A percentile compares a stretch with the other conserved stretches of the same genome.
These are phyloP conservation scores for Aegilops speltoides DNA, from an alignment of 176 grass and related monocot species.

Conservation along the genomic window DNA sequence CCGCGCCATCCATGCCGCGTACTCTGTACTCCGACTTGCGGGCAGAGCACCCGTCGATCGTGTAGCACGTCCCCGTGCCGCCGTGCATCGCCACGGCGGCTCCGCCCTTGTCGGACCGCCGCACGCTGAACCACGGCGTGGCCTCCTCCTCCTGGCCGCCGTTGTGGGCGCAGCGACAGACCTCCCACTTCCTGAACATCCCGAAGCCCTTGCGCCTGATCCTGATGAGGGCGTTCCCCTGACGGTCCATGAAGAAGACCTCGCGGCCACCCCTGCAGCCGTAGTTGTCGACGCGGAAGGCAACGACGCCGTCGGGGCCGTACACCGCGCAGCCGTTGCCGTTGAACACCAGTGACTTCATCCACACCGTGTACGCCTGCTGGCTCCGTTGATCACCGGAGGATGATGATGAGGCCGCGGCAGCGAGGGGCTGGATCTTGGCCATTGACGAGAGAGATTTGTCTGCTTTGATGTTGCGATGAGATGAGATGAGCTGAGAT, in stretches of 20 bases:
- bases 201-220: conserved; percentile 53
- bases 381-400: no score
- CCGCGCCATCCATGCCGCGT: neutral
- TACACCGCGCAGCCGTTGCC: conserved; percentile 75
- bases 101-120: neutral
- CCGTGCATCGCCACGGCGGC: conserved; percentile 23
- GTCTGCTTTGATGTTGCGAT: no score
- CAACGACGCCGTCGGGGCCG: conserved; percentile 49
- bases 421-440: no score
- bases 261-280: conserved; percentile 45
- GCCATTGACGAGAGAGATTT: no score
- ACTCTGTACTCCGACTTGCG: conserved; percentile 45
- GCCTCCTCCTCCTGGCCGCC: neutral
- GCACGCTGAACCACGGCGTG: conserved; percentile 56
- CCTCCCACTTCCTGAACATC: conserved; percentile 35
- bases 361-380: conserved; percentile 63
- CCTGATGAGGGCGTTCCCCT: conserved; percentile 40
- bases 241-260: conserved; percentile 69
- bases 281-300: conserved; percentile 83
- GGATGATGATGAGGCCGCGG: no score
- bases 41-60: conserved; percentile 20
- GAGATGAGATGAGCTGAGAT: neutral
- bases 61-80: conserved; percentile 21
- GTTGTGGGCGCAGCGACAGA: neutral
- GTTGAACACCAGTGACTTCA: conserved; percentile 87